Percentiles rank a stretch among this genome's conserved stretches.
Conservation (phyloP, 169 alveolate genomes). For the Plasmodium berghei region DNA sequence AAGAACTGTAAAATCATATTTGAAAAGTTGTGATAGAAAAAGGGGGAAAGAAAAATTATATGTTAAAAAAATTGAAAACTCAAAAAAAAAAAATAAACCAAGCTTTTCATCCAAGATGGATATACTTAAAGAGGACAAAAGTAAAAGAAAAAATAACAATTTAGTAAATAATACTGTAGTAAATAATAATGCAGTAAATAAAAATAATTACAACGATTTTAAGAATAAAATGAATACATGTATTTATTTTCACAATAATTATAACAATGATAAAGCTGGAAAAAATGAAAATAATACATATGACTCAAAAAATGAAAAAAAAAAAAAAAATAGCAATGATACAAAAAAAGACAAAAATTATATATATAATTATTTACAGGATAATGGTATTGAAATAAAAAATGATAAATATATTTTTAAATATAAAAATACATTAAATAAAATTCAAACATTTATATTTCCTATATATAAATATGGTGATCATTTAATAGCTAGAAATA, state of each 20-base stretch:
- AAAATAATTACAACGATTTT: not conserved
- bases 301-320: not conserved
- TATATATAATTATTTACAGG: conserved; percentile 2
- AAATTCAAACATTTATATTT: conserved; percentile 37
- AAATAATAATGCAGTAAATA: not conserved
- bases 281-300: not conserved
- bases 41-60: not conserved
- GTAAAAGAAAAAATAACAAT: not conserved
- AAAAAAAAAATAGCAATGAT: not conserved
- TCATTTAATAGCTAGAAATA: conserved; percentile 25
- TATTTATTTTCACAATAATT: not conserved
- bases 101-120: not conserved
- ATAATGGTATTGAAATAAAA: conserved; percentile 34
- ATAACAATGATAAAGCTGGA: not conserved
- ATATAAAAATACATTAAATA: conserved; percentile 50
- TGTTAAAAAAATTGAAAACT: not conserved
- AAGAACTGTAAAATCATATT: conserved; percentile 1
- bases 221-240: too few relatives aligned
- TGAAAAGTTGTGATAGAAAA: not conserved
- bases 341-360: conserved; percentile 29
- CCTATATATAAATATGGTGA: conserved; percentile 71
- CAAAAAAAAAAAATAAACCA: not conserved
- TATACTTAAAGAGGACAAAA: not conserved
- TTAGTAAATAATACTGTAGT: not conserved
- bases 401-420: conserved; percentile 40